Evolutionary conservation across 495 filamentous ascomycete species (phyloP).

Genomic region (Ramalina peruviana): DNA sequence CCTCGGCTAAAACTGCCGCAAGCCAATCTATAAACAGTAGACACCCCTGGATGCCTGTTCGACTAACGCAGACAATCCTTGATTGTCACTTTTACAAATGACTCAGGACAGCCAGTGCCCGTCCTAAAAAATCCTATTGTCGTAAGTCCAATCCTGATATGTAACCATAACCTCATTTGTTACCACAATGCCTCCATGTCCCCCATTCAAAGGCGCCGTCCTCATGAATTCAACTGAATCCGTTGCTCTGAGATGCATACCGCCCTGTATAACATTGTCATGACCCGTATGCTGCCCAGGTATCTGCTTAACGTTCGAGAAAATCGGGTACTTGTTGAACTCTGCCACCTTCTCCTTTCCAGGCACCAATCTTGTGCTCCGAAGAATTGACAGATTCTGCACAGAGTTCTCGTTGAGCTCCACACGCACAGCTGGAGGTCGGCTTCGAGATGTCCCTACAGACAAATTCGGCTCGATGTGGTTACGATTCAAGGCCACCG

Average conservation of each 20-base stretch:
- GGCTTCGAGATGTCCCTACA: not conserved
- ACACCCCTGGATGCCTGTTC: too few relatives aligned
- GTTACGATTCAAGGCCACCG: not conserved
- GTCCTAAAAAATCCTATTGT: constrained; percentile 3
- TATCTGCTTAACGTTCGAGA: not conserved
- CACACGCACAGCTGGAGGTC: too few relatives aligned
- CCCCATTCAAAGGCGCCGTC: not conserved
- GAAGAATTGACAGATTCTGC: too few relatives aligned
- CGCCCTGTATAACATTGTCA: constrained; percentile 1
- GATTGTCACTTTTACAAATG: too few relatives aligned
- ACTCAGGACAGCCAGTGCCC: too few relatives aligned
- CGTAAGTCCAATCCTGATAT: constrained; percentile 6
- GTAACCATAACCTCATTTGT: constrained; percentile 6
- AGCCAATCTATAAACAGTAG: too few relatives aligned
- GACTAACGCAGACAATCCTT: too few relatives aligned
- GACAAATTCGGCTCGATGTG: not conserved
- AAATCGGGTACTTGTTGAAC: not conserved
- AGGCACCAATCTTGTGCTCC: not conserved
- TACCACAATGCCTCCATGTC: constrained; percentile 1
- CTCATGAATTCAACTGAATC: constrained; percentile 1
- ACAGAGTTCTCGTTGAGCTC: too few relatives aligned
- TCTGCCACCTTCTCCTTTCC: not conserved
- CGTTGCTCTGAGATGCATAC: not conserved
- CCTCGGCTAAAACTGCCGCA: not conserved
- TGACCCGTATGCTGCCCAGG: not conserved